Evolutionary conservation across 495 filamentous ascomycete genomes (phyloP).

Genomic region (Eremomyces bilateralis): DNA sequence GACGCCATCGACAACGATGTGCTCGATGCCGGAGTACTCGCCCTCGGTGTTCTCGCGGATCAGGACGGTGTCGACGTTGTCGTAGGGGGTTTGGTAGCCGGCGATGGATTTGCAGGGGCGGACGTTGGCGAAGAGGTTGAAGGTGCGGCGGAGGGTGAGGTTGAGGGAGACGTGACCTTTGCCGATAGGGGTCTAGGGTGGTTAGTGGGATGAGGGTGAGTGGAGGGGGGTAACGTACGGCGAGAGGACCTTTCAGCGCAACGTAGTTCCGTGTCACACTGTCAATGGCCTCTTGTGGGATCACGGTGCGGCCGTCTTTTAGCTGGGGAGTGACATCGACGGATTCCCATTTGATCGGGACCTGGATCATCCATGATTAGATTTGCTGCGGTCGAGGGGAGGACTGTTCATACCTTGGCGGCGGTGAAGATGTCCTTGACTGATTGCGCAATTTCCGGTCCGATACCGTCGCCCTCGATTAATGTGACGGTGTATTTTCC

Average conservation of each 20-base stretch:
- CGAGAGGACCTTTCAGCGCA: conserved; percentile 90
- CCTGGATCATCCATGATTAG: conserved; percentile 25
- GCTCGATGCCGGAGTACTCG: conserved; percentile 98
- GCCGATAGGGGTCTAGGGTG: conserved; percentile 67
- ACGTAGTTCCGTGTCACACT: conserved; percentile 85
- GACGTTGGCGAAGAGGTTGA: conserved; percentile 98
- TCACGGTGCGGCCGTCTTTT: conserved; percentile 82
- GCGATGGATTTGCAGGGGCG: conserved; percentile 90
- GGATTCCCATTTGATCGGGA: conserved; percentile 87
- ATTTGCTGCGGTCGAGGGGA: conserved; percentile 7
- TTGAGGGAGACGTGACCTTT: conserved; percentile 99
- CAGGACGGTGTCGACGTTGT: conserved; percentile 88
- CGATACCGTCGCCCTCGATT: conserved; percentile 97
- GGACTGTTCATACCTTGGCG: conserved; percentile 45
- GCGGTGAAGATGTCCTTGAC: conserved; percentile 96
- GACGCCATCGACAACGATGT: conserved; percentile 92
- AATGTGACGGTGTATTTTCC: conserved; percentile 88
- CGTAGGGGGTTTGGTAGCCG: conserved; percentile 97
- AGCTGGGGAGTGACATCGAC: conserved; percentile 85
- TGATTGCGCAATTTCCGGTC: conserved; percentile 88
- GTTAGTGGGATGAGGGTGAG: conserved; percentile 3
- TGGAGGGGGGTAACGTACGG: conserved; percentile 34
- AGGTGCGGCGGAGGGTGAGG: conserved; percentile 90
- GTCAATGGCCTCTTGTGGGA: conserved; percentile 73
- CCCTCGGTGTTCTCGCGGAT: conserved; percentile 99